Base-by-base conservation (phyloP, 768 basidiomycete genomes). In the Russula earlei region DNA sequence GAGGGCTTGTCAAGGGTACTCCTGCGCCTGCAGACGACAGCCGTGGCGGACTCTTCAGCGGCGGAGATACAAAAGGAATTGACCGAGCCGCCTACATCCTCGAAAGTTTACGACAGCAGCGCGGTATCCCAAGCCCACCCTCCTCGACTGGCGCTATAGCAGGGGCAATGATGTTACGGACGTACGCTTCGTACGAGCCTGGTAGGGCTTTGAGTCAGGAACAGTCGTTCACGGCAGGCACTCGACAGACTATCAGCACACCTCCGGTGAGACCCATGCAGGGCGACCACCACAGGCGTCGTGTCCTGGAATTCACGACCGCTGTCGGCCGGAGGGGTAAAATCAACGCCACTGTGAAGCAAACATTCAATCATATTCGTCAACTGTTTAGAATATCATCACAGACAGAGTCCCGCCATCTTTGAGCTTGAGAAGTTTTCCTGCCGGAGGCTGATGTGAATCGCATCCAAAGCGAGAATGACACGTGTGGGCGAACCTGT, bases 51-150 rank as follows among this genome's bases (percentile, higher is more conserved):
- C 12, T 15, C 34, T 5, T 36, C 34, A 14, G 10, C 11, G 31
- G 2, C 88, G 87, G 33, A 57, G 48, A 25, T 8, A 41, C 15
- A 36, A 29, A 41, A 31, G 44, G 29, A 36, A 41, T 19, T 45
- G 31, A 33, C 25, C n/a, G n/a, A n/a, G 14, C 44, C 11, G 50
- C 85, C 66, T 63, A 88, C 92, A 95, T 65, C 91, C 93, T 64
- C 94, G 81, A 71, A 87, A 94, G 72, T 96, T 95, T 67, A 94
- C 78, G 11, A 96, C 91, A 12, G 87, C 85, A 5, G 82, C 94
- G 53, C 96, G 79, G 69, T 89, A 94, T 15, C 92, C 92, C 49
- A 95, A 72, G 2, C 94, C 93, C 20, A n/a, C 90, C 91, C 63
- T 87, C 75, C 38, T 78, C 76, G 5, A 83, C 77, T 24, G 87